Evolutionary conservation across 345 rosid genomes (phyloP).

Genomic region (Populus deltoides): DNA sequence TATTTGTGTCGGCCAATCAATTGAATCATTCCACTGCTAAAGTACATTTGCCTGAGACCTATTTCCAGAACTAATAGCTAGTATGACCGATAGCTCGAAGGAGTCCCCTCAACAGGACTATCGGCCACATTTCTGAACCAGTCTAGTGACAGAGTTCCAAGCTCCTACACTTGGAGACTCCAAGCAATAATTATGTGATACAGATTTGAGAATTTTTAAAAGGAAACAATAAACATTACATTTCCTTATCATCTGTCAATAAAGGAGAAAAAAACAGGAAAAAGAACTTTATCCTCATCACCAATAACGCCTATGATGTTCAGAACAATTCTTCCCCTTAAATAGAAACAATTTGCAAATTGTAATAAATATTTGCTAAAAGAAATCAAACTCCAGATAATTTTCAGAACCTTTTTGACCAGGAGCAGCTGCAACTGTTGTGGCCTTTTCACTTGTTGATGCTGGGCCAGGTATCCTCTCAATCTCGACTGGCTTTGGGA

Average conservation of each 20-base stretch:
- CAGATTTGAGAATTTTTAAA: slow-evolving; percentile 19
- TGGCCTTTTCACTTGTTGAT: slow-evolving; percentile 48
- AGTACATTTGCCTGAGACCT: neutral
- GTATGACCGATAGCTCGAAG: no score
- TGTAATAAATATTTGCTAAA: slow-evolving; percentile 42
- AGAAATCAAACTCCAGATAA: slow-evolving; percentile 90
- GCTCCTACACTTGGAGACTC: neutral
- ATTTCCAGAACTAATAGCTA: neutral
- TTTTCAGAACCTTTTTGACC: slow-evolving; percentile 70
- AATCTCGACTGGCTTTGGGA: slow-evolving; percentile 74
- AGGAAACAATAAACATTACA: slow-evolving; percentile 32
- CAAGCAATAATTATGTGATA: slow-evolving; percentile 8
- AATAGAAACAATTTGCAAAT: slow-evolving; percentile 33
- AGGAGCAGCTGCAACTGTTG: slow-evolving; percentile 31
- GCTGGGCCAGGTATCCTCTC: slow-evolving; percentile 47
- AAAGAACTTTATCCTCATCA: slow-evolving; percentile 30
- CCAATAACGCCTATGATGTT: slow-evolving; percentile 33
- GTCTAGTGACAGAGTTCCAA: neutral
- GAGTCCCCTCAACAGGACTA: neutral
- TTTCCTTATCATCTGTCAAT: slow-evolving; percentile 42
- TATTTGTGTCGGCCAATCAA: neutral
- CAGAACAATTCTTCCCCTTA: slow-evolving; percentile 40
- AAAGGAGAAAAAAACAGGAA: neutral
- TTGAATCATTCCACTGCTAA: neutral
- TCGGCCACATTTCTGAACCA: neutral